phyloP scores from a whole-genome alignment of 208 protist genomes.

The Trichomonas tenax region DNA sequence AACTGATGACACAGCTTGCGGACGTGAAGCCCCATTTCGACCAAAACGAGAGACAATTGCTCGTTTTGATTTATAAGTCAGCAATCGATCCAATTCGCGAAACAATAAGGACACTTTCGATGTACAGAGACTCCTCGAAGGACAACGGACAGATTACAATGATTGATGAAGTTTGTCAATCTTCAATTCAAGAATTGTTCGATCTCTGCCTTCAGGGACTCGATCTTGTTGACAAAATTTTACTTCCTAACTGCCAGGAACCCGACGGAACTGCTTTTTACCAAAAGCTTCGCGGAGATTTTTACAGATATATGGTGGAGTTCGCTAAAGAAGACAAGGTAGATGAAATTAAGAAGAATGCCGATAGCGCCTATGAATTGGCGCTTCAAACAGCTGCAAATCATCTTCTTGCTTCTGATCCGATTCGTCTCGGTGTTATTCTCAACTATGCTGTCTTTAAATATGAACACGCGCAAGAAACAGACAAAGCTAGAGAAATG shows the following conservation, averaged over 20 bases:
- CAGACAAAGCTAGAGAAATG: neutral
- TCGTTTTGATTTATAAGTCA: neutral
- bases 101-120: neutral
- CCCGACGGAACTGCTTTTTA: neutral
- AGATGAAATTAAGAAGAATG: neutral
- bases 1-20: neutral
- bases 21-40: neutral
- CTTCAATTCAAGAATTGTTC: neutral
- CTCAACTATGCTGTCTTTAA: neutral
- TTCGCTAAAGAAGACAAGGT: neutral
- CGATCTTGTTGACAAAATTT: neutral
- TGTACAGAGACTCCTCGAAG: neutral
- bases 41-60: neutral
- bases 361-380: neutral
- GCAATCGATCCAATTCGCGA: neutral
- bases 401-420: neutral
- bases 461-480: neutral
- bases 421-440: neutral
- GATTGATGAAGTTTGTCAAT: neutral
- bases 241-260: neutral
- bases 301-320: neutral
- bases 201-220: neutral
- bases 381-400: neutral
- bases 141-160: neutral
- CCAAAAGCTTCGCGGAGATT: neutral